Conservation (phyloP, 371 early-diverging fungal genomes). For the Mortierella sp. region DNA sequence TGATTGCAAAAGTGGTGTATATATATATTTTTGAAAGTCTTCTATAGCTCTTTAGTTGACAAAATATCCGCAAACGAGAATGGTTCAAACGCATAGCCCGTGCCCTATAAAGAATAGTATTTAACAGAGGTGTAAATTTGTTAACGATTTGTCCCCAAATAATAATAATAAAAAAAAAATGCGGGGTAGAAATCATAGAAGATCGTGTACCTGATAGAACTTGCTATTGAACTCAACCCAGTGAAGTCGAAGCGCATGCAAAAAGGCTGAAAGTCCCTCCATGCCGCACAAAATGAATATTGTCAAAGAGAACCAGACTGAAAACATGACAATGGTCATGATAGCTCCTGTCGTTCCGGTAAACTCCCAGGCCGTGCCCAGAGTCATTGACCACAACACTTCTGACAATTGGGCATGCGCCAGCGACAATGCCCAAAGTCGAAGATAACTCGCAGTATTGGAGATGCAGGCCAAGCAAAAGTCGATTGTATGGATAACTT, state of each 20-base stretch:
- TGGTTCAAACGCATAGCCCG: constrained; percentile 87
- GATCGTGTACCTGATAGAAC: constrained; percentile 78
- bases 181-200: neutral
- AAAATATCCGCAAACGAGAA: constrained; percentile 68
- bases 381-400: constrained; percentile 97
- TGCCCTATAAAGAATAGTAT: constrained; percentile 57
- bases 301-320: constrained; percentile 88
- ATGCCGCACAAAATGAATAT: constrained; percentile 88
- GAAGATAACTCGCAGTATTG: constrained; percentile 99
- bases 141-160: neutral
- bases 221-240: constrained; percentile 99
- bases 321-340: constrained; percentile 73
- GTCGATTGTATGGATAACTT: constrained; percentile 99
- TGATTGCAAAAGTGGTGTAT: neutral
- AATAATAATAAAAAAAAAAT: neutral
- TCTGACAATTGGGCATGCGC: constrained; percentile 99
- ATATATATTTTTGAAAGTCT: neutral
- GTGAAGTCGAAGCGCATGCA: constrained; percentile 99
- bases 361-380: constrained; percentile 74
- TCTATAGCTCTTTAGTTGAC: neutral
- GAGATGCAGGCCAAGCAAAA: constrained; percentile 98
- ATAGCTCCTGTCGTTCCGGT: constrained; percentile 57
- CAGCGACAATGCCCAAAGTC: constrained; percentile 99
- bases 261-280: constrained; percentile 99
- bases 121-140: neutral